Base-by-base conservation (phyloP, 2,329 filamentous ascomycete genomes). In the Mollisia scopiformis region DNA sequence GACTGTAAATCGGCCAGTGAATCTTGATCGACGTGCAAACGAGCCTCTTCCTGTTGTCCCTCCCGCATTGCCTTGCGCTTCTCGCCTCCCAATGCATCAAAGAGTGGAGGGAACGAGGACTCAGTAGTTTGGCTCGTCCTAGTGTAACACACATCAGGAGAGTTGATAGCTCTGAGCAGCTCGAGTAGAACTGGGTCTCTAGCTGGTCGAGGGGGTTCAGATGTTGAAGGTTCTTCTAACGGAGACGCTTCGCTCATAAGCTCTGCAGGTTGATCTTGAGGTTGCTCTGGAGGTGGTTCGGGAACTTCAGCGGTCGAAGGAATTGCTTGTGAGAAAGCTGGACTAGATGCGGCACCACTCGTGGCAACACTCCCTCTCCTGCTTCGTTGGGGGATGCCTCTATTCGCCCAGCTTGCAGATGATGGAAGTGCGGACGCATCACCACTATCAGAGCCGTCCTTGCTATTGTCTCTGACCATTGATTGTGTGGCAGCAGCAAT, bases 361-460 rank as follows among this genome's bases (percentile, higher is more conserved):
- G 91, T 93, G 31, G 91, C 89, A 67, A 93, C 86, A 70, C 93
- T 97, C 62, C 86, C 91, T 68, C 84, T 86, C 70, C 87, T 87
- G 76, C 85, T 92, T 61, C 82, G 83, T 66, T 83, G 85, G 72
- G 59, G 88, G 80, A 71, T 88, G 85, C 73, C 87, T 80, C 79
- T 87, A 65, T 84, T 88, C 21, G 94, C 95, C 95, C 95, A 99
- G 72, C 89, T 97, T 4, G 94, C 95, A 3, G 93, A 93, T 1
- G 93, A 92, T 2, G 95, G 96, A 43, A 99, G 80, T n/a, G 93
- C 95, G 39, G 95, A 93, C 2, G 89, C 88, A 71, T 97, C 94
- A n/a, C 84, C 87, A 69, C 81, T 84, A 58, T 89, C 86, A 0
- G 89, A 87, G 10, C 85, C 88, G 62, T 96, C 91, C 72, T 91